Base-by-base conservation (phyloP, 2,329 filamentous ascomycete genomes). In the Passalora sequoiae region DNA sequence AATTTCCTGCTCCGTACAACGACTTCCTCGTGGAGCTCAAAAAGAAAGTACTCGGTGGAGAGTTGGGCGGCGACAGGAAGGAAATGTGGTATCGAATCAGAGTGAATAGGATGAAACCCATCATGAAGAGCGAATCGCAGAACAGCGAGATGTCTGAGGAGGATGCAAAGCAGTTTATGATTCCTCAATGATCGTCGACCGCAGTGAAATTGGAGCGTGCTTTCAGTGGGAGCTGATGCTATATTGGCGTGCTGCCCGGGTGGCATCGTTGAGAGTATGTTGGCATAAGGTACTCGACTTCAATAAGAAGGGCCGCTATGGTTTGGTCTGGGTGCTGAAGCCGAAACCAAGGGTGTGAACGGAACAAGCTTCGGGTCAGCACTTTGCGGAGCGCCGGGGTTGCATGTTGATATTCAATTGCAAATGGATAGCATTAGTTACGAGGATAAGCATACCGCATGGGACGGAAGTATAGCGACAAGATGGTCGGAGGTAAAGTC, bases 31-130 rank as follows among this genome's bases (percentile, higher is more conserved):
- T 64, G 29, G 74, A 76, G 24, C 66, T 97, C 56, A 97, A 96
- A 70, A 72, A 71, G 53, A 80, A 81, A 43, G 62, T 96, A 1
- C 63, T 89, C 6, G 75, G 72, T 0, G 84, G 81, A 0, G 76
- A 84, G 53, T 66, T 96, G 2, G 81, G 82, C 27, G 89, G 87
- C 0, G 84, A 94, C 56, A 72, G 88, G 41, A 76, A 76, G 50
- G 87, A 94, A 59, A 81, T 96, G 68, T 96, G 89, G 89, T 85
- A 79, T 69, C 72, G 77, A 54, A 68, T 95, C 17, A 75, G 83
- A 54, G 77, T 71, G 46, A 77, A 74, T 30, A 78, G 72, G 54
- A 67, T 95, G 43, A 86, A 89, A 0, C 69, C 95, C 60, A 81
- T 97, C 56, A 80, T 85, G 50, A 70, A 73, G 40, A 72, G 68